phyloP scores from a whole-genome alignment of 1,284 basidiomycete genomes.

The Leccinum huronense region DNA sequence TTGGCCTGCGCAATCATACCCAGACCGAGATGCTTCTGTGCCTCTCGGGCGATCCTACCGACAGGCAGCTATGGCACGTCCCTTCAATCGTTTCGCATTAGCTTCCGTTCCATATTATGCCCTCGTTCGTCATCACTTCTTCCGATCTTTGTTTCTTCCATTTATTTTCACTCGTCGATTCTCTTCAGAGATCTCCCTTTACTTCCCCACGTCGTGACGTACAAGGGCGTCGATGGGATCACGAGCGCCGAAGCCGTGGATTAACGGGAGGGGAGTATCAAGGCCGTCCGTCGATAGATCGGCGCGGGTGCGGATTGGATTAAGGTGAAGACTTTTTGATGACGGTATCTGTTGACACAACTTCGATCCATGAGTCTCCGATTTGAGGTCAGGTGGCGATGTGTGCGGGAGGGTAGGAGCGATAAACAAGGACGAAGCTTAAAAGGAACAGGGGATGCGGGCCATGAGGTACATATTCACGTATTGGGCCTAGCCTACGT shows the following conservation, averaged over 20 bases:
- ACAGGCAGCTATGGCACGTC: conserved; percentile 60
- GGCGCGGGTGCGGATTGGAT: conserved; percentile 70
- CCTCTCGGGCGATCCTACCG: conserved; percentile 58
- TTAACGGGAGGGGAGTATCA: conserved; percentile 54
- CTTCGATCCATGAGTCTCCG: too few relatives aligned
- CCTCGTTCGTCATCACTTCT: too few relatives aligned
- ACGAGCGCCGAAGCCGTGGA: conserved; percentile 60
- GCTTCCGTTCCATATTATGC: not conserved
- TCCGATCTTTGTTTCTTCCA: not conserved
- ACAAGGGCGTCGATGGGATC: conserved; percentile 47
- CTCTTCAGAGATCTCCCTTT: not conserved
- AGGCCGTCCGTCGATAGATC: conserved; percentile 59
- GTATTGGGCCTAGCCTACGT: too few relatives aligned
- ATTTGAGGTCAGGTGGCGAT: too few relatives aligned
- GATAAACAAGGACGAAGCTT: too few relatives aligned
- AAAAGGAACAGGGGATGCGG: too few relatives aligned
- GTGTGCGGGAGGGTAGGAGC: too few relatives aligned
- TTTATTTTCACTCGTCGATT: not conserved
- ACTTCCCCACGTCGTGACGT: conserved; percentile 5
- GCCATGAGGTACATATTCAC: too few relatives aligned
- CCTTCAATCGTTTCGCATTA: not conserved
- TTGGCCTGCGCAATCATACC: conserved; percentile 56
- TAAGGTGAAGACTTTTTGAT: conserved; percentile 39
- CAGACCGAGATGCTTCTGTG: conserved; percentile 64
- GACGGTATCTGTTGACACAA: not conserved